These are phyloP conservation scores for Citrus medica DNA, from an alignment of 345 rosid genomes.

Conservation along the genomic window DNA sequence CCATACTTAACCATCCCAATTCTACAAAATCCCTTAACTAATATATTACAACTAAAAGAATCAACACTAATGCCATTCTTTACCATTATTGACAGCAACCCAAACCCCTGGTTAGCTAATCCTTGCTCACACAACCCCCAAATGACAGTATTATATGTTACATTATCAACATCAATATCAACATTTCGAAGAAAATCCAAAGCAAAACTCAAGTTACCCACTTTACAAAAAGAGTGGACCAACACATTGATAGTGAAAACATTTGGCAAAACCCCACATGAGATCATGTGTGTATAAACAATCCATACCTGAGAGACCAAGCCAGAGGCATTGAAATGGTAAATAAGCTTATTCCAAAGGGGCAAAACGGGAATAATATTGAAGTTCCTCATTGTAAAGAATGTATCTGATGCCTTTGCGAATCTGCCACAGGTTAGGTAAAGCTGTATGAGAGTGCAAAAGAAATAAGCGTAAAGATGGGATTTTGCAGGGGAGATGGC, in stretches of 20 bases:
- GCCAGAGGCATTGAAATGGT: constrained; percentile 55
- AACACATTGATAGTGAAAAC: constrained; percentile 63
- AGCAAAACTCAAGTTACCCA: constrained; percentile 54
- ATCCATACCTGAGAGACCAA: constrained; percentile 65
- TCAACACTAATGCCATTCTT: constrained; percentile 57
- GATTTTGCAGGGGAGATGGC: constrained; percentile 20
- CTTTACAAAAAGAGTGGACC: constrained; percentile 80
- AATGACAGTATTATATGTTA: constrained; percentile 69
- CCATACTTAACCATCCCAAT: constrained; percentile 49
- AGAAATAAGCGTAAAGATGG: constrained; percentile 55
- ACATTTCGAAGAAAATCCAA: constrained; percentile 51
- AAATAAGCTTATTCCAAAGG: constrained; percentile 59
- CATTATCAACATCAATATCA: constrained; percentile 46
- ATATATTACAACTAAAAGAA: constrained; percentile 62
- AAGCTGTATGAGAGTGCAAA: constrained; percentile 65
- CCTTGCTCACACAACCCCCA: constrained; percentile 80
- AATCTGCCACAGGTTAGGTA: constrained; percentile 62
- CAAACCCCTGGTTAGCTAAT: constrained; percentile 52
- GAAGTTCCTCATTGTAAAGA: constrained; percentile 53
- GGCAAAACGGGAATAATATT: constrained; percentile 43
- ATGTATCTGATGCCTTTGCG: constrained; percentile 52
- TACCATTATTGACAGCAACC: constrained; percentile 68
- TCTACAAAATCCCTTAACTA: constrained; percentile 76
- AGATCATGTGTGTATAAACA: constrained; percentile 63
- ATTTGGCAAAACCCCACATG: constrained; percentile 55